Base-by-base conservation (phyloP, 2,329 filamentous ascomycete species). In the Ceratocystis destructans region DNA sequence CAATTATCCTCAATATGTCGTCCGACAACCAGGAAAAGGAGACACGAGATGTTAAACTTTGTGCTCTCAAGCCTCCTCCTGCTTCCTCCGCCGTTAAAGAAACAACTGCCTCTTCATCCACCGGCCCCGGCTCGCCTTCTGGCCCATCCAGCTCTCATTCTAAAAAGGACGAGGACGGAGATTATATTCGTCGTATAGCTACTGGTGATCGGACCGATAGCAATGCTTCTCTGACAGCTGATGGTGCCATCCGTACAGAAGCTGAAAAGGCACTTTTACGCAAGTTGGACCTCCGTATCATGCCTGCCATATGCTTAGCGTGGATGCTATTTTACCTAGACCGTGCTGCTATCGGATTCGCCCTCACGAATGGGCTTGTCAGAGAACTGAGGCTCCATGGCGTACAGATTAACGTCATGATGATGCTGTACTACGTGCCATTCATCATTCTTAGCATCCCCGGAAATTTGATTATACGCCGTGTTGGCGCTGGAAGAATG, bases 381-480 rank as follows among this genome's bases (percentile, higher is more conserved):
- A 70, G 75, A 0, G 82, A 85, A 70, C 73, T 87, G 1, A 72
- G 76, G 57, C 83, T 89, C 69, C 81, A 75, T 4, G 82, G 85
- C 67, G 75, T 79, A 65, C 83, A 88, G 71, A 89, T 87, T 73
- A 82, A 72, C 41, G 68, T 66, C 12, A 69, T 71, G 12, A 66
- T 71, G 22, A 69, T 70, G 1, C 59, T 71, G 46, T 71, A 71
- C 61, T 72, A 69, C 62, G 63, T 71, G 0, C 68, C 69, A 15
- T 71, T 70, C n/a, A 66, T 71, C 25, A 6, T 72, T 0, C 67
- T 72, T 37, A 71, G 71, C 55, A 70, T 72, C 15, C 71, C 71
- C 0, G 70, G 70, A 17, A 72, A 72, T 61, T 64, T 71, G 10
- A 66, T 69, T 4, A 50, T 72, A 1, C 70, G 70, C 0, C 67